A percentile compares a stretch with the other conserved stretches of the same genome.
Evolutionary conservation across 2,329 filamentous ascomycete species (phyloP).

Genomic region (Penicillium polonicum): DNA sequence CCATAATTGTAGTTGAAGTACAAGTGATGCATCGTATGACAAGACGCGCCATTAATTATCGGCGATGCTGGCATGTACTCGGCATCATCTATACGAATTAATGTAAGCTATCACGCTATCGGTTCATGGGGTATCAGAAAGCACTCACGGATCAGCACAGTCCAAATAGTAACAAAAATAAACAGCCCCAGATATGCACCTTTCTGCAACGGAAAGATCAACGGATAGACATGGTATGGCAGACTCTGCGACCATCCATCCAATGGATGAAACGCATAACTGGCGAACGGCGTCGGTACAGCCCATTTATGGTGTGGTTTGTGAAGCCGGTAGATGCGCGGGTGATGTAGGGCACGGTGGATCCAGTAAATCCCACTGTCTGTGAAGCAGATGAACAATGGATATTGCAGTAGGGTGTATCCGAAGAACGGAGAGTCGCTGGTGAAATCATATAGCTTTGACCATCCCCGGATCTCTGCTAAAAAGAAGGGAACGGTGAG

Average conservation of each 20-base stretch:
- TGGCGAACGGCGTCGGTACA: constrained; percentile 90
- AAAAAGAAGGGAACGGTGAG: constrained; percentile 80
- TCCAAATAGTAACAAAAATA: constrained; percentile 93
- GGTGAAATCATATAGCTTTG: constrained; percentile 77
- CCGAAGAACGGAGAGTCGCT: constrained; percentile 69
- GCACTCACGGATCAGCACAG: constrained; percentile 70
- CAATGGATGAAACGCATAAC: constrained; percentile 89
- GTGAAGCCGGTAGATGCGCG: constrained; percentile 79
- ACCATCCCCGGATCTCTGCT: constrained; percentile 76
- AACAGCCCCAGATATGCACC: constrained; percentile 81
- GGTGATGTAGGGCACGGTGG: constrained; percentile 79
- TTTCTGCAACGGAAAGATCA: constrained; percentile 90
- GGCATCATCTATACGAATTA: constrained; percentile 64
- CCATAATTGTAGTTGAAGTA: constrained; percentile 92
- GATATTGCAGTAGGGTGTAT: constrained; percentile 81
- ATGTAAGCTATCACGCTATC: background rate
- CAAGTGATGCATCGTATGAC: constrained; percentile 87
- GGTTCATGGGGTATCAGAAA: background rate
- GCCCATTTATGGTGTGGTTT: constrained; percentile 99
- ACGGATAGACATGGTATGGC: constrained; percentile 89
- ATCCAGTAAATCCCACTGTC: constrained; percentile 89
- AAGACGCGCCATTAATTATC: constrained; percentile 81
- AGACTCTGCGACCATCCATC: constrained; percentile 85
- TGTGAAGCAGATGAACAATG: constrained; percentile 81
- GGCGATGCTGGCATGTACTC: constrained; percentile 86